Evolutionary conservation across 2,329 filamentous ascomycete species (phyloP).

Genomic region (Mycosphaerella sp.): DNA sequence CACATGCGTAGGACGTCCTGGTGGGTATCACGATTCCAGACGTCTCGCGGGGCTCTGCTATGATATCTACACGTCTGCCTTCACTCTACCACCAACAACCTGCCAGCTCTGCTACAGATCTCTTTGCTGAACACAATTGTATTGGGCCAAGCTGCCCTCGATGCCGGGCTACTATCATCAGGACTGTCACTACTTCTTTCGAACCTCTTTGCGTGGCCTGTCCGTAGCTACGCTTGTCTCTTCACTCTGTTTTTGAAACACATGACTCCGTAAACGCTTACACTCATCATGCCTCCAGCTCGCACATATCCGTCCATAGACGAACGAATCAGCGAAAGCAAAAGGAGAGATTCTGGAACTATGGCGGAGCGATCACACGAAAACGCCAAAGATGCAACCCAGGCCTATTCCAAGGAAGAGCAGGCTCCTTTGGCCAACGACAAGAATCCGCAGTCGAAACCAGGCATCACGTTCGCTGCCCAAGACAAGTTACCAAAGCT

Average conservation of each 20-base stretch:
- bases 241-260: slow-evolving; percentile 56
- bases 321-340: slow-evolving; percentile 18
- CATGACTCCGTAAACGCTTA: slow-evolving; percentile 41
- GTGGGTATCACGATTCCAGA: not conserved
- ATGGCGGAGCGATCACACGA: slow-evolving; percentile 42
- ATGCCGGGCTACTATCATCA: slow-evolving; percentile 80
- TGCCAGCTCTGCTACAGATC: not conserved
- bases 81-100: slow-evolving; percentile 15
- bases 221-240: slow-evolving; percentile 75
- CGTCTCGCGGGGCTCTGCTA: slow-evolving; percentile 10
- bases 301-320: slow-evolving; percentile 28
- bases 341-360: slow-evolving; percentile 34
- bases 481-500: slow-evolving; percentile 87
- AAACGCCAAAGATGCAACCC: slow-evolving; percentile 49
- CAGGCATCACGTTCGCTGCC: slow-evolving; percentile 78
- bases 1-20: slow-evolving; percentile 6
- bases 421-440: slow-evolving; percentile 44
- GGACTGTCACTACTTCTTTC: slow-evolving; percentile 91
- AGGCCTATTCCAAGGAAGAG: slow-evolving; percentile 45
- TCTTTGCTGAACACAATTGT: slow-evolving; percentile 5
- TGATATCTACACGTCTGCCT: slow-evolving; percentile 11
- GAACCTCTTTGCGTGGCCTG: slow-evolving; percentile 78
- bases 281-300: slow-evolving; percentile 54
- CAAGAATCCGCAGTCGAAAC: slow-evolving; percentile 53
- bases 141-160: slow-evolving; percentile 11